Base-by-base conservation (phyloP, 2,329 filamentous ascomycete genomes). In the Phaeosphaeriaceae sp. region DNA sequence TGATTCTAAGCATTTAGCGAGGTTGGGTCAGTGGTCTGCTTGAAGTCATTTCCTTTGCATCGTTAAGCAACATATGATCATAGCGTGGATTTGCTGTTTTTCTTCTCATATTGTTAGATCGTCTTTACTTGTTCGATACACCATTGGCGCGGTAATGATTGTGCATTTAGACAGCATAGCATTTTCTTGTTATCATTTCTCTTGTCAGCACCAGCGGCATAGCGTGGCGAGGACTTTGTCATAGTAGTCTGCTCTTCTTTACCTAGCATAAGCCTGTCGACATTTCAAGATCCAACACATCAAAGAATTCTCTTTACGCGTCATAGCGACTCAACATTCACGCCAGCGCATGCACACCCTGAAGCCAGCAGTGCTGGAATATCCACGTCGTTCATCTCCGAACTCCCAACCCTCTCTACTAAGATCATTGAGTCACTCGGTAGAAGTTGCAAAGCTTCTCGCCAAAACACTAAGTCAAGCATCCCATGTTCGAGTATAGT, bases 1-100 rank as follows among this genome's bases (percentile, higher is more conserved):
- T 63, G 72, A 69, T 71, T 70, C 67, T 74, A 27, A 72, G 70
- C 73, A 77, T 77, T 77, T 75, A 76, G 73, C 74, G 70, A 69
- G 71, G 74, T 72, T 54, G 65, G 66, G 57, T 61, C 61, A 58
- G 53, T 48, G 57, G 58, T 56, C 63, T 61, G 53, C 53, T 66
- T 67, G 46, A 52, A 67, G 60, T 66, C 55, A 59, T 58, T 61
- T 65, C 56, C 51, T 61, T 60, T 61, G 40, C 21, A 61, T 63
- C 60, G 55, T 60, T 58, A 63, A 55, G 44, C 49, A 44, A 56
- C 52, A 60, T 47, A 62, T 64, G 65, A 71, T 71, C 69, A 72
- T 70, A 74, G 72, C 71, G 70, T 60, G 59, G 56, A 52, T 53
- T 62, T 57, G 61, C 50, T 58, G 69, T 61, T 59, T 64, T 58